Base-by-base conservation (phyloP, 176 grass and related monocot genomes). In the Otatea glauca region DNA sequence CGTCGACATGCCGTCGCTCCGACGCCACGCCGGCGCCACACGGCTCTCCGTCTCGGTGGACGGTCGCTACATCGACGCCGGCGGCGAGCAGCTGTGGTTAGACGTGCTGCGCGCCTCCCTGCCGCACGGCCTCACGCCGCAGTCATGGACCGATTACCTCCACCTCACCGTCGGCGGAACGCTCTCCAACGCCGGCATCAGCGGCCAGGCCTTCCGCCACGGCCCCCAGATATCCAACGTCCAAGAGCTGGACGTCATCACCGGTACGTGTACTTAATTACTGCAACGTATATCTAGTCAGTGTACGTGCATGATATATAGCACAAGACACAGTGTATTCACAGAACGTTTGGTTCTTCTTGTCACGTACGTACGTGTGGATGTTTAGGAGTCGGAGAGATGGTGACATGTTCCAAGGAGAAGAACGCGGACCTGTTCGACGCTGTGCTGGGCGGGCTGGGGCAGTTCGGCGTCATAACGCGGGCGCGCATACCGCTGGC, bases 41-140 rank as follows among this genome's bases (percentile, higher is more conserved):
- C 70, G 81, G 5, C 70, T 92, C 50, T 20, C 20, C 38, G 93
- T 88, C 1, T 79, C 59, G 0, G 80, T 35, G 1, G 45, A 71
- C 3, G 72, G 80, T 0, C 29, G 61, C 0, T 96, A 86, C 85
- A 35, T 89, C 5, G 94, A 96, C 70, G 91, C 77, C 10, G 91
- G 91, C n/a, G 93, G 91, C n/a, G 94, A 97, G 66, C 94, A 97
- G 82, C 65, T 90, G 3, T 97, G 94, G 94, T 78, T 90, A 13
- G 65, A 93, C 88, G 89, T 97, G 68, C 85, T 97, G 76, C 51
- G 32, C 59, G 87, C 83, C 0, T 56, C 94, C 0, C 63, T 97
- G 15, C 68, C 70, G 6, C 82, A 81, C 42, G 89, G 81, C 13
- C 78, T 97, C 2, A 63, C 81, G 10, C 91, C 91, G 7, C 82